phyloP scores from a whole-genome alignment of 2,329 filamentous ascomycete genomes.

The Raffaelea deltoideospora region DNA sequence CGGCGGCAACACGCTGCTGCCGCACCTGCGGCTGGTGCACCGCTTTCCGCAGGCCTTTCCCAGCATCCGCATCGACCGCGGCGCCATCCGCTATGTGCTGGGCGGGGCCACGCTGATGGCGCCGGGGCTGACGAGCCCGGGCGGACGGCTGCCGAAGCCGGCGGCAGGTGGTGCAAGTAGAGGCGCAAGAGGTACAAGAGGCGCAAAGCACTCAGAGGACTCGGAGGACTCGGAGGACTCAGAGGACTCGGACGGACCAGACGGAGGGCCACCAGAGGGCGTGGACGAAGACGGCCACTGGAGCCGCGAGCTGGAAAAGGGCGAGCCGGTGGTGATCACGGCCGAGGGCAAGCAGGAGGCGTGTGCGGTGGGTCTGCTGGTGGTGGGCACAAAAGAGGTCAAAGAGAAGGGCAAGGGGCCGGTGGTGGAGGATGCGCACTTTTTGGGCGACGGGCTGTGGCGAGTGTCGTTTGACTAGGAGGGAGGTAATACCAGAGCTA shows the following conservation, averaged over 20 bases:
- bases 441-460: slow-evolving; percentile 88
- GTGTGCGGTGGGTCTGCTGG: slow-evolving; percentile 73
- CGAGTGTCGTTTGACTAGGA: slow-evolving; percentile 36
- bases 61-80: slow-evolving; percentile 78
- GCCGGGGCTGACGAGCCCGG: slow-evolving; percentile 72
- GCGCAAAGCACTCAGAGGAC: too few species aligned
- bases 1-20: slow-evolving; percentile 45
- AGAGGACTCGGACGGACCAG: slow-evolving; percentile 13
- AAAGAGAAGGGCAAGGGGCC: slow-evolving; percentile 90
- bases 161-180: too few species aligned
- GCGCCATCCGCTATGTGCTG: slow-evolving; percentile 92
- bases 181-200: too few species aligned
- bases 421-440: slow-evolving; percentile 88
- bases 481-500: too few species aligned
- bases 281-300: slow-evolving; percentile 35
- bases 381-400: slow-evolving; percentile 77
- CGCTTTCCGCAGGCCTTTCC: slow-evolving; percentile 75
- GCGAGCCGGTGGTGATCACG: slow-evolving; percentile 73
- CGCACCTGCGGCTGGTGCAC: slow-evolving; percentile 81
- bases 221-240: too few species aligned
- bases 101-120: slow-evolving; percentile 93
- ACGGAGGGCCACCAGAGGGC: too few species aligned
- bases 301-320: slow-evolving; percentile 58
- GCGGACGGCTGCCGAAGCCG: slow-evolving; percentile 59
- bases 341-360: slow-evolving; percentile 90